These are phyloP conservation scores for Penicillium bialowiezense DNA, from an alignment of 495 filamentous ascomycete species.

Conservation along the genomic window DNA sequence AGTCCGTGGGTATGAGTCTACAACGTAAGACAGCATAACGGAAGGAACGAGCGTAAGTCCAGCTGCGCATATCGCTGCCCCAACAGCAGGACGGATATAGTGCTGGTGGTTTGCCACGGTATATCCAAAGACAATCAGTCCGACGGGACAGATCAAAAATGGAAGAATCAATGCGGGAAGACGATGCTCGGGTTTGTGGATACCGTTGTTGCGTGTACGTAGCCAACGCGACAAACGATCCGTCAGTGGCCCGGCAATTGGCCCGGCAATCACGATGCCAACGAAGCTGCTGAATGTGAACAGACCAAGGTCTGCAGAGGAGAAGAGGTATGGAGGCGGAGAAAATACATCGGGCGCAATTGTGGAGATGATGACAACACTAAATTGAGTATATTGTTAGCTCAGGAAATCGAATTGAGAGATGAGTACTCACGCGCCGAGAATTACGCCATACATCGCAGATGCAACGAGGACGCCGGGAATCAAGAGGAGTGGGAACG, in stretches of 20 bases:
- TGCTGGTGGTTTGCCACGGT: slow-evolving; percentile 16
- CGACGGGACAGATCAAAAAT: slow-evolving; percentile 28
- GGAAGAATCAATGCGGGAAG: slow-evolving; percentile 29
- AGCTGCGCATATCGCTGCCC: slow-evolving; percentile 23
- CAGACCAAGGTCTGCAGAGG: slow-evolving; percentile 25
- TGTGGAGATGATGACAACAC: slow-evolving; percentile 28
- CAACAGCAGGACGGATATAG: slow-evolving; percentile 24
- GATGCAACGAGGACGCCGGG: slow-evolving; percentile 29
- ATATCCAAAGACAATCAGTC: slow-evolving; percentile 29
- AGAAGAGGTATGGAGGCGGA: slow-evolving; percentile 30
- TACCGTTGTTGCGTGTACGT: slow-evolving; percentile 23
- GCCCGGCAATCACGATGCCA: slow-evolving; percentile 28
- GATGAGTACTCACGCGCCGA: slow-evolving; percentile 33
- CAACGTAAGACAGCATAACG: slow-evolving; percentile 33
- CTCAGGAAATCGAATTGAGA: background rate
- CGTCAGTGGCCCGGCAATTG: slow-evolving; percentile 31
- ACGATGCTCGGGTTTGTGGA: slow-evolving; percentile 32
- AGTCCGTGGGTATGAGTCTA: slow-evolving; percentile 26
- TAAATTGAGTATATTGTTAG: slow-evolving; percentile 1
- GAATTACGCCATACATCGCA: slow-evolving; percentile 35
- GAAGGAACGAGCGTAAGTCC: slow-evolving; percentile 28
- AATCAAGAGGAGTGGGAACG: slow-evolving; percentile 31
- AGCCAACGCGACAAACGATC: slow-evolving; percentile 28
- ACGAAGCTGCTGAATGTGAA: slow-evolving; percentile 30
- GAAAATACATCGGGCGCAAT: slow-evolving; percentile 21